Evolutionary conservation across 177 flowering plant genomes (phyloP), one percentile per base, ranked within the genome.

Genomic region (Vitis hybrid): DNA sequence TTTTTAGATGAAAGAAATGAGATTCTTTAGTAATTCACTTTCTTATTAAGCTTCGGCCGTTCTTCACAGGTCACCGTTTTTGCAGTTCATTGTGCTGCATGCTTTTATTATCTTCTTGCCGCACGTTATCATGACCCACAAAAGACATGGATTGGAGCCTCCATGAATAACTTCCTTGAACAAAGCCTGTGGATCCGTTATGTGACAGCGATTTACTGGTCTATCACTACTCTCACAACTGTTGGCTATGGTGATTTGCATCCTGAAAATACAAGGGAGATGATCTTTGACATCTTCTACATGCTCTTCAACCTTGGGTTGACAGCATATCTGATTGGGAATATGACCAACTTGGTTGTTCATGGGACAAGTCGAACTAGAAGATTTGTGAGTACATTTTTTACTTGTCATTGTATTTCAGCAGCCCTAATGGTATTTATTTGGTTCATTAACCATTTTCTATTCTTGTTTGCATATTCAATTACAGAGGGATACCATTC

Each of bases 251-350:
- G 98, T 45, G 98, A 93, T 78, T 69, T 93, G 78, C 97, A 93
- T 79, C 83, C 97, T 54, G 79, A 78, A 60, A 91, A 89, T 67
- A 72, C 87, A 11, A 72, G 76, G 76, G 98, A 93, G 78, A 93
- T 91, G 97, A 59, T 88, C 61, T 93, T 89, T 75, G 92, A 78
- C 78, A 89, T 80, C 63, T 84, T 88, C 78, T 93, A 84, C 75
- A 93, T 93, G 94, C 83, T 93, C 60, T 91, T 93, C 84, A 93
- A 93, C 76, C 89, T 93, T 34, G 98, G 94, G n/a, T 77, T 93
- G 82, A 93, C 93, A 2, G 81, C 98, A 50, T 93, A 93, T 72
- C 68, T 93, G 72, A 91, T 89, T 66, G 98, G 98, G 30, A 93
- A 91, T 75, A 91, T 93, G 98, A 93, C 98, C 76, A 93, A 93